phyloP scores from a whole-genome alignment of 768 basidiomycete genomes.

The Podaxis sp. region DNA sequence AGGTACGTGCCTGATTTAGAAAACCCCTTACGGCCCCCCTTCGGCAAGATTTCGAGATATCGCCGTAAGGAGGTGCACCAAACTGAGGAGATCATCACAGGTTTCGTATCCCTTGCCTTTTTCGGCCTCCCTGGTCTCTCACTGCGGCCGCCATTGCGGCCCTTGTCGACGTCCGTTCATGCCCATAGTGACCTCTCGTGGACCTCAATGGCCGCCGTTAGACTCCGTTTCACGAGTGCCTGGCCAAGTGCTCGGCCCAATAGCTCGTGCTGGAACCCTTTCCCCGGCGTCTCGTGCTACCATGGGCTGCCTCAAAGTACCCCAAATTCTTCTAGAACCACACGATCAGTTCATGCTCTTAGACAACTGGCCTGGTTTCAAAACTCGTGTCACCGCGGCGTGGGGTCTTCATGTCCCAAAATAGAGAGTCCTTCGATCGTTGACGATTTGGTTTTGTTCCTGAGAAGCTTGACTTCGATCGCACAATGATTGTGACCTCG shows the following conservation, averaged over 20 bases:
- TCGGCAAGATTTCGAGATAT: constrained; percentile 48
- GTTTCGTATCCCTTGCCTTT: constrained; percentile 29
- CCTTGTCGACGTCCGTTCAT: constrained; percentile 28
- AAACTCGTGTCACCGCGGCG: constrained; percentile 13
- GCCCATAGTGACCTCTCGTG: constrained; percentile 26
- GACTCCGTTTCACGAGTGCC: constrained; percentile 3
- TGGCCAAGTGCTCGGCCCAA: background rate
- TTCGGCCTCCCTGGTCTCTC: constrained; percentile 19
- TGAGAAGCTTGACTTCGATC: constrained; percentile 35
- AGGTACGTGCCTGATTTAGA: constrained; percentile 17
- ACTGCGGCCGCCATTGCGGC: constrained; percentile 26
- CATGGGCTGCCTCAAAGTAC: background rate
- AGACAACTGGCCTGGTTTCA: constrained; percentile 10
- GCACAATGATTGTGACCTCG: constrained; percentile 19
- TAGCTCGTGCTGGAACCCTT: background rate
- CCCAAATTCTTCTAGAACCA: background rate
- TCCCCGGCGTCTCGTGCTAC: constrained; percentile 2
- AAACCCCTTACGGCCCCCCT: constrained; percentile 28
- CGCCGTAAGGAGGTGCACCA: constrained; percentile 29
- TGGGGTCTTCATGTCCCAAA: constrained; percentile 5
- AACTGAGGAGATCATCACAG: constrained; percentile 39
- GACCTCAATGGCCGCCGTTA: constrained; percentile 13
- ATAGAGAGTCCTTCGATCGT: constrained; percentile 34
- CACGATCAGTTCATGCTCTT: constrained; percentile 5
- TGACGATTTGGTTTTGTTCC: constrained; percentile 31